A percentile compares a stretch with the other conserved stretches of the same genome.
Conservation (phyloP, 2,329 filamentous ascomycete genomes). For the Pyrenophora seminiperda region DNA sequence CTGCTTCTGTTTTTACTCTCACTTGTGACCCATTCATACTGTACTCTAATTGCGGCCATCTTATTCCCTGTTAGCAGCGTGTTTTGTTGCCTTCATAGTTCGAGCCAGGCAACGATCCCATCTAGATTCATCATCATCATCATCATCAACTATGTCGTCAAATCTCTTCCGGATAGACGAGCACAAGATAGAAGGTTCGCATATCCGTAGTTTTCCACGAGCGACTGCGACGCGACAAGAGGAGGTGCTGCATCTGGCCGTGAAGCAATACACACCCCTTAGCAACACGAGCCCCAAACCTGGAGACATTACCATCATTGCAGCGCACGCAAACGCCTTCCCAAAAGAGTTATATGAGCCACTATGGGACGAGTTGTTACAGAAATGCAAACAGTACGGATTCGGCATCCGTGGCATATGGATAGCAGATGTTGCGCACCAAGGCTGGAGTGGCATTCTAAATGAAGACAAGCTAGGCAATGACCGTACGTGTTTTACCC, state of each 20-base stretch:
- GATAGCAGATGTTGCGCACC: slow-evolving; percentile 87
- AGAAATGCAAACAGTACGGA: slow-evolving; percentile 60
- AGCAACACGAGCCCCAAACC: slow-evolving; percentile 70
- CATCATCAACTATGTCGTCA: slow-evolving; percentile 41
- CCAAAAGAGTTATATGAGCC: slow-evolving; percentile 96
- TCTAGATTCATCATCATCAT: slow-evolving; percentile 4
- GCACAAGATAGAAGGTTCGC: slow-evolving; percentile 68
- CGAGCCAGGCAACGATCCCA: not conserved
- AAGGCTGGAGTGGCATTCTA: slow-evolving; percentile 77
- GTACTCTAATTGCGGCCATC: too few relatives aligned
- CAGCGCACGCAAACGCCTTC: slow-evolving; percentile 88
- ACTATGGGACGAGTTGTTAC: slow-evolving; percentile 81
- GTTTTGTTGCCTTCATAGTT: not conserved
- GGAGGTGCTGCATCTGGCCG: slow-evolving; percentile 71
- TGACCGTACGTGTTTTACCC: slow-evolving; percentile 67
- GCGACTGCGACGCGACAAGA: slow-evolving; percentile 75
- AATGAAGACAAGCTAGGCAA: slow-evolving; percentile 80
- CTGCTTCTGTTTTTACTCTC: not conserved
- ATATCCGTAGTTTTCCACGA: slow-evolving; percentile 80
- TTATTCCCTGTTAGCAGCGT: not conserved
- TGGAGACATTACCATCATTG: slow-evolving; percentile 84
- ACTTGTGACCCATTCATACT: not conserved
- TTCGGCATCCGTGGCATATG: slow-evolving; percentile 81
- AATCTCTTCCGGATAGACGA: slow-evolving; percentile 69
- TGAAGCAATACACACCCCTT: slow-evolving; percentile 87